These are phyloP conservation scores for Podila horticola DNA, from an alignment of 192 early-diverging fungal species.

Conservation along the genomic window DNA sequence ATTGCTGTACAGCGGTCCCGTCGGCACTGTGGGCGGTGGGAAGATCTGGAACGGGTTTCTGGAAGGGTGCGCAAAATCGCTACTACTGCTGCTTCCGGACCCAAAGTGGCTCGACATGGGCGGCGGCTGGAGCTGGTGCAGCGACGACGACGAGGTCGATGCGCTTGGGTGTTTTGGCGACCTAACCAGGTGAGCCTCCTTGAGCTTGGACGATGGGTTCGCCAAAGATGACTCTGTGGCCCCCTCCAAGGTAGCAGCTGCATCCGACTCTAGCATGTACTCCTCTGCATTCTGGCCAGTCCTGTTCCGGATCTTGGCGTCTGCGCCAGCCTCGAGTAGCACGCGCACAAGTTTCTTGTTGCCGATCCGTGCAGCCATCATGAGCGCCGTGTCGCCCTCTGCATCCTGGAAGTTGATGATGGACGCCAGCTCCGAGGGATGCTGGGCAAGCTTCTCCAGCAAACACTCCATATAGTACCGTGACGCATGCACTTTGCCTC, in stretches of 20 bases:
- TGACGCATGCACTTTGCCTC: slow-evolving; percentile 76
- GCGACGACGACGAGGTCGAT: too few relatives aligned
- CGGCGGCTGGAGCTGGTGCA: not conserved
- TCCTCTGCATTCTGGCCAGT: slow-evolving; percentile 75
- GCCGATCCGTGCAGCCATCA: slow-evolving; percentile 74
- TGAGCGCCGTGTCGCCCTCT: slow-evolving; percentile 83
- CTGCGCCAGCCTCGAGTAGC: slow-evolving; percentile 71
- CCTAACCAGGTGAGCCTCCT: too few relatives aligned
- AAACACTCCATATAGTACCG: slow-evolving; percentile 92
- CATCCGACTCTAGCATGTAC: slow-evolving; percentile 51
- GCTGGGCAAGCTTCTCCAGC: slow-evolving; percentile 72
- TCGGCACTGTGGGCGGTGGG: not conserved
- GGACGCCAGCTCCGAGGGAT: slow-evolving; percentile 77
- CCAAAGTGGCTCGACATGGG: not conserved
- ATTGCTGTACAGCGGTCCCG: not conserved
- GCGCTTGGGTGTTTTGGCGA: too few relatives aligned
- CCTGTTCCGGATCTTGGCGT: slow-evolving; percentile 69
- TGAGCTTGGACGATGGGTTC: too few relatives aligned
- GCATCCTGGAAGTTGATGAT: slow-evolving; percentile 83
- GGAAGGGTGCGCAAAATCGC: not conserved
- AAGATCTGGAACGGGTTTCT: not conserved
- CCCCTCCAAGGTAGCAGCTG: not conserved
- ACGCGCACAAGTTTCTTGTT: slow-evolving; percentile 65
- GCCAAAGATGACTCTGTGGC: not conserved
- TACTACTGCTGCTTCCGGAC: not conserved